A percentile compares a stretch with the other conserved stretches of the same genome.
Conservation (phyloP, 345 rosid species). For the Anacardium occidentale region DNA sequence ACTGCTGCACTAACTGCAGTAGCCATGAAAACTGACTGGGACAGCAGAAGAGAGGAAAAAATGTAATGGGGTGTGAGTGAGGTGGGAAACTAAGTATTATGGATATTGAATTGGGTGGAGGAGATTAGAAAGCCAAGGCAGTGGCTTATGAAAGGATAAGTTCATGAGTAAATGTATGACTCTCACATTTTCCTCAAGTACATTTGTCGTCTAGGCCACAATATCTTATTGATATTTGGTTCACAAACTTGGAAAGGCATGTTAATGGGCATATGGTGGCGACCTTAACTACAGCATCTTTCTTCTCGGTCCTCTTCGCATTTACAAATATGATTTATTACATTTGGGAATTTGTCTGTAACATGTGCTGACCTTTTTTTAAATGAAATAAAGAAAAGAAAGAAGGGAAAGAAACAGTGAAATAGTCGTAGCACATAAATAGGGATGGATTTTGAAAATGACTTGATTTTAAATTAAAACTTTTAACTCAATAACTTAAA, state of each 20-base stretch:
- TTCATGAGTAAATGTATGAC: constrained; percentile 35
- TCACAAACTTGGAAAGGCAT: background rate
- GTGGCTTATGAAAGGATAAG: constrained; percentile 60
- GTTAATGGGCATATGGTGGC: background rate
- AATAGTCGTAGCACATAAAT: no score
- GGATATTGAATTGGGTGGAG: constrained; percentile 57
- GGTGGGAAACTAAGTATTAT: background rate
- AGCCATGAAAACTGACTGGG: constrained; percentile 51
- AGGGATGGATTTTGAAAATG: no score
- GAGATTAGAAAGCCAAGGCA: constrained; percentile 44
- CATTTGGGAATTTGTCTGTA: background rate
- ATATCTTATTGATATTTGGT: constrained; percentile 1
- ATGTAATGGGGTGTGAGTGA: constrained; percentile 1
- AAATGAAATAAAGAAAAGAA: no score
- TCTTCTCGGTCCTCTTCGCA: background rate
- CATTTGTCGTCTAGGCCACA: background rate
- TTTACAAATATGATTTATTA: no score
- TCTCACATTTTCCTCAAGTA: constrained; percentile 17
- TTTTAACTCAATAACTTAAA: no score
- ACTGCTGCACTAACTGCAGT: constrained; percentile 86
- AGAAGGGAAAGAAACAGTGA: no score
- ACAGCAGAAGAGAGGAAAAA: constrained; percentile 1
- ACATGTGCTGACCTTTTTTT: no score
- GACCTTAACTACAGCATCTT: background rate
- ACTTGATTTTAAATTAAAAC: no score